These are phyloP conservation scores for Scutellaria galericulata DNA, from an alignment of 257 asterid species.

Conservation along the genomic window DNA sequence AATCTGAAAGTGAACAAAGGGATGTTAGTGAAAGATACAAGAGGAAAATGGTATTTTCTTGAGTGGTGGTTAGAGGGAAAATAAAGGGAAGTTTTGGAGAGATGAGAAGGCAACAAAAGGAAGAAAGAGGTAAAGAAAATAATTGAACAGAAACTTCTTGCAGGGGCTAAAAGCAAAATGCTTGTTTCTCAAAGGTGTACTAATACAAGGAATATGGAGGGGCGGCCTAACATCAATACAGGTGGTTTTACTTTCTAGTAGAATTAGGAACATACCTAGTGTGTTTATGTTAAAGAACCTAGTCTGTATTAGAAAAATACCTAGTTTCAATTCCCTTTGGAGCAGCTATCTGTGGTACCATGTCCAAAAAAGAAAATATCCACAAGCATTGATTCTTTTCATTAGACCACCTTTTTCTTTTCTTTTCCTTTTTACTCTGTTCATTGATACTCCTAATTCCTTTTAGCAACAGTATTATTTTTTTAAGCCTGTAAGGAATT, in stretches of 20 bases:
- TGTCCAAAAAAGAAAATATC: conserved; percentile 2
- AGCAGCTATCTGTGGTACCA: conserved; percentile 18
- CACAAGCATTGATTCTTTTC: no score
- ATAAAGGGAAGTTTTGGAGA: no score
- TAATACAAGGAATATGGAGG: neutral
- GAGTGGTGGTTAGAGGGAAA: no score
- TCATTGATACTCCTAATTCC: no score
- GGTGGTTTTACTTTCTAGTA: no score
- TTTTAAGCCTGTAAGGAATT: no score
- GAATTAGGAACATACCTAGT: no score
- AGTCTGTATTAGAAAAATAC: neutral
- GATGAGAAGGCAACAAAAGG: conserved; percentile 39
- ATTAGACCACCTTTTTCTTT: conserved; percentile 35
- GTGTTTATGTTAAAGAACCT: no score
- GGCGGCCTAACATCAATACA: no score
- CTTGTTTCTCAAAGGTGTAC: conserved; percentile 20
- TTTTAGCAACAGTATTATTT: no score
- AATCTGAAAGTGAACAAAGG: neutral
- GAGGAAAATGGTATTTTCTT: neutral
- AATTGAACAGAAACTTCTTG: conserved; percentile 14
- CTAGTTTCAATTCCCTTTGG: neutral
- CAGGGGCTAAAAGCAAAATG: no score
- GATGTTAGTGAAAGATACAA: neutral
- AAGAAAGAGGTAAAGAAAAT: conserved; percentile 45
- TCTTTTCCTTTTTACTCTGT: conserved; percentile 30